Evolutionary conservation across 2,329 filamentous ascomycete species (phyloP), one percentile per base, ranked within the genome.

Genomic region (Amesomyces nigricolor): DNA sequence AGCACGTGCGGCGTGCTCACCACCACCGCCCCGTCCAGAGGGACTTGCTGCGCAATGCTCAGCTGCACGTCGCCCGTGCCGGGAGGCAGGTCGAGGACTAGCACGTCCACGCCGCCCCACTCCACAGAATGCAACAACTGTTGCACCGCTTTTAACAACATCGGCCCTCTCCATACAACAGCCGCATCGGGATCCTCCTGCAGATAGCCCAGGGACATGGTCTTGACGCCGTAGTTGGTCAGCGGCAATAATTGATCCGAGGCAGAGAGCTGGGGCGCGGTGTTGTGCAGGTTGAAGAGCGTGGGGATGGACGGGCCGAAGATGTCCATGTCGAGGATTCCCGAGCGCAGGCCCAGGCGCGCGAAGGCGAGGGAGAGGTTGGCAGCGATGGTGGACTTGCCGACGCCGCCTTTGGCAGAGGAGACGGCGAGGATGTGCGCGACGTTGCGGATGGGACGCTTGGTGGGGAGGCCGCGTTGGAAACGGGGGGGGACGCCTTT

Each of bases 141-240:
- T 63, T 96, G 91, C 61, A 99, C 79, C 0, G 94, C 94, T 68
- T 97, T 99, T 79, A 95, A 95, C 13, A 97, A 89, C 91, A 99
- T 96, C 2, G 96, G 80, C 0, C 94, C 94, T 50, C 94, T 84
- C 94, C 94, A 99, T 32, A 94, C 91, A 14, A 99, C 87, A 0
- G 91, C 89, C 5, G 89, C 87, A 10, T 84, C 80, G 61, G 90
- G 86, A 26, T 82, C 83, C 17, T 82, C 82, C 1, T 96, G 84
- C 0, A 99, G 79, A 62, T 96, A 97, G 48, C 94, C 94, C 89
- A 99, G 97, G 0, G 91, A 96, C 94, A 99, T 99, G 53, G 91
- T 95, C 72, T 95, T 95, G 54, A 99, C 81, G 40, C 94, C 94
- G 74, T 97, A 97, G 68, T 95, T 96, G 19, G 88, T 91, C 22